phyloP scores from a whole-genome alignment of 345 rosid species.

The Turnera subulata region DNA sequence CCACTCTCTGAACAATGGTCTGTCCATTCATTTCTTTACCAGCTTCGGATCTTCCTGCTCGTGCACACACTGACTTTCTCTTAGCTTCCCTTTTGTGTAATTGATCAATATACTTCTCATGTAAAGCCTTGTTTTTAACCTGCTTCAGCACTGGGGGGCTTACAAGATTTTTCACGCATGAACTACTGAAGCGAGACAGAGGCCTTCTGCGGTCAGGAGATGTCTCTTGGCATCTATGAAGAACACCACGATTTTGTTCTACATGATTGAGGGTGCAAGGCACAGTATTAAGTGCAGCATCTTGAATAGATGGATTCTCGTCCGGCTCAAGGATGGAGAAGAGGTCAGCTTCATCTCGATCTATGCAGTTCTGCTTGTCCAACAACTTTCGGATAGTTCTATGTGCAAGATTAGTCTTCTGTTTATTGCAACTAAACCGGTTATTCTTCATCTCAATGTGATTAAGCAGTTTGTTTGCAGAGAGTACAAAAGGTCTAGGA shows the following conservation, averaged over 20 bases:
- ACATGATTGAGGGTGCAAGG: constrained; percentile 45
- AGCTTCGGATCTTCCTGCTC: constrained; percentile 8
- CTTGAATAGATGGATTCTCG: constrained; percentile 20
- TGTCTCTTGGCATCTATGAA: constrained; percentile 36
- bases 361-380: constrained; percentile 45
- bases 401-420: constrained; percentile 36
- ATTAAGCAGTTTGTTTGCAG: constrained; percentile 68
- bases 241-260: constrained; percentile 34
- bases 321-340: constrained; percentile 71
- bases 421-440: constrained; percentile 23
- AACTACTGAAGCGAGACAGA: constrained; percentile 36
- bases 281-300: constrained; percentile 10
- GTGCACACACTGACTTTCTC: constrained; percentile 44
- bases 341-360: constrained; percentile 55
- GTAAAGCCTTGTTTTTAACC: constrained; percentile 61
- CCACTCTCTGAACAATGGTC: constrained; percentile 23
- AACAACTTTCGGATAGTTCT: constrained; percentile 56
- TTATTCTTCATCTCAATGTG: constrained; percentile 33
- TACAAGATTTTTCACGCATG: constrained; percentile 23
- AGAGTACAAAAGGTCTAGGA: constrained; percentile 44
- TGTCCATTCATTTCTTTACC: constrained; percentile 45
- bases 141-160: constrained; percentile 68
- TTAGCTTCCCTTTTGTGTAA: constrained; percentile 74
- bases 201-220: constrained; percentile 32
- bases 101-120: constrained; percentile 76